Percentiles rank a stretch among this genome's conserved stretches.
These are phyloP conservation scores for Hyparrhenia diplandra DNA, from an alignment of 176 grass and related monocot species.

Conservation along the genomic window DNA sequence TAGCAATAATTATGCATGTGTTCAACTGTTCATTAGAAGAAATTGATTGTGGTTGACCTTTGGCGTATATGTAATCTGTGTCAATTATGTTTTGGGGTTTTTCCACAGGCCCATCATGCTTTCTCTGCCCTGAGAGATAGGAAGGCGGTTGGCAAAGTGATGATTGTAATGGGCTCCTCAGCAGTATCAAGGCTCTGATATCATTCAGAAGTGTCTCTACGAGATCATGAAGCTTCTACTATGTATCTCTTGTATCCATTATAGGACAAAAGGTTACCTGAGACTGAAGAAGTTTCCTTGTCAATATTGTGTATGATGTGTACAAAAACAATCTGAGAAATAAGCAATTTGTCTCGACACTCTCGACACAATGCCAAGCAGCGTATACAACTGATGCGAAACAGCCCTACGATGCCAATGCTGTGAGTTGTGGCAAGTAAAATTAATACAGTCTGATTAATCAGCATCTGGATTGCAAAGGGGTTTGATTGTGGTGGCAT, in stretches of 20 bases:
- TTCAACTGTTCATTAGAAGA: not conserved
- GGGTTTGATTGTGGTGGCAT: too few relatives aligned
- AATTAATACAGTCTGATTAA: too few relatives aligned
- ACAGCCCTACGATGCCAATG: not conserved
- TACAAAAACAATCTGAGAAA: not conserved
- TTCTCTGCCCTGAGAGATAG: constrained; percentile 84
- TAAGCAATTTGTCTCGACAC: not conserved
- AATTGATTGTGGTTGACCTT: not conserved
- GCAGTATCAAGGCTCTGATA: constrained; percentile 69
- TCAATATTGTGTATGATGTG: not conserved
- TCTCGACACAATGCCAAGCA: not conserved
- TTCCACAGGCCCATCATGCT: constrained; percentile 72
- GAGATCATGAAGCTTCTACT: not conserved
- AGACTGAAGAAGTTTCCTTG: not conserved
- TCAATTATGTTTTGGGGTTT: not conserved
- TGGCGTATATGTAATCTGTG: not conserved
- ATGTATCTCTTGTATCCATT: not conserved
- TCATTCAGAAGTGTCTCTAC: not conserved
- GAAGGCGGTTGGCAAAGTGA: constrained; percentile 74
- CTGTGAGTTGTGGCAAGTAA: not conserved
- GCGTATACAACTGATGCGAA: not conserved
- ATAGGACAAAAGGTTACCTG: not conserved
- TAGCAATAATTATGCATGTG: not conserved
- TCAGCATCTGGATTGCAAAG: too few relatives aligned
- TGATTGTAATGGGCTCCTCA: constrained; percentile 39